phyloP scores from a whole-genome alignment of 257 asterid species.

The Eustoma russellianum region DNA sequence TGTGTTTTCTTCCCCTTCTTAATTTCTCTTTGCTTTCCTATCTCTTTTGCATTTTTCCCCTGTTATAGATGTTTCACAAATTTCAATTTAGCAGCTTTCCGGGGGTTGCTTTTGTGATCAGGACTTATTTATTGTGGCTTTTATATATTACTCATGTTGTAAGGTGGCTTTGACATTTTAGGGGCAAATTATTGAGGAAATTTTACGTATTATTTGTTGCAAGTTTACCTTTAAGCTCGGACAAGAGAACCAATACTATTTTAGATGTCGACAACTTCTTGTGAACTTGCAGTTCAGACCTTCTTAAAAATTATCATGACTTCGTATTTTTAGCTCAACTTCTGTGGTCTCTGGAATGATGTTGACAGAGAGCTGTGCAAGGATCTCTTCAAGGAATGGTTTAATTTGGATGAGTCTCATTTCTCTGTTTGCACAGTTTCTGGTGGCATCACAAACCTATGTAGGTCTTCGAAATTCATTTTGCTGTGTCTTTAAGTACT shows the following conservation, averaged over 20 bases:
- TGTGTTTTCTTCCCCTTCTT: not conserved
- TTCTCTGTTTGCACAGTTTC: constrained; percentile 76
- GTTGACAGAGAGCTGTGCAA: constrained; percentile 69
- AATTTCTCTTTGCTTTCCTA: not conserved
- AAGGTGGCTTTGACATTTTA: not conserved
- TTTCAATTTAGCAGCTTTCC: not conserved
- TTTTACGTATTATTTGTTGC: not conserved
- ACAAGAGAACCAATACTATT: too few species aligned
- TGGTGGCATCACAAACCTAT: constrained; percentile 94
- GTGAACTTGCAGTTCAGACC: too few species aligned
- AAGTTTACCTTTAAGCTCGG: too few species aligned
- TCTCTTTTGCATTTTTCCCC: not conserved
- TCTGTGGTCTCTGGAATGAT: constrained; percentile 5
- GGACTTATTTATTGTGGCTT: not conserved
- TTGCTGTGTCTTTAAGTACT: not conserved
- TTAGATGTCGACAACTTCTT: too few species aligned
- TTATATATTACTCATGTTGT: not conserved
- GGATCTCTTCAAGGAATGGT: constrained; percentile 80
- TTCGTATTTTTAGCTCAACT: too few species aligned
- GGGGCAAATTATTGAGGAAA: not conserved
- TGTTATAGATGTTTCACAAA: not conserved
- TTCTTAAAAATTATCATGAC: too few species aligned
- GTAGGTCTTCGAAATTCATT: constrained; percentile 34
- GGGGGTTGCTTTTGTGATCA: not conserved
- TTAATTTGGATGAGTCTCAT: constrained; percentile 55